Conservation (phyloP, 768 basidiomycete species). For the Russula foetens region DNA sequence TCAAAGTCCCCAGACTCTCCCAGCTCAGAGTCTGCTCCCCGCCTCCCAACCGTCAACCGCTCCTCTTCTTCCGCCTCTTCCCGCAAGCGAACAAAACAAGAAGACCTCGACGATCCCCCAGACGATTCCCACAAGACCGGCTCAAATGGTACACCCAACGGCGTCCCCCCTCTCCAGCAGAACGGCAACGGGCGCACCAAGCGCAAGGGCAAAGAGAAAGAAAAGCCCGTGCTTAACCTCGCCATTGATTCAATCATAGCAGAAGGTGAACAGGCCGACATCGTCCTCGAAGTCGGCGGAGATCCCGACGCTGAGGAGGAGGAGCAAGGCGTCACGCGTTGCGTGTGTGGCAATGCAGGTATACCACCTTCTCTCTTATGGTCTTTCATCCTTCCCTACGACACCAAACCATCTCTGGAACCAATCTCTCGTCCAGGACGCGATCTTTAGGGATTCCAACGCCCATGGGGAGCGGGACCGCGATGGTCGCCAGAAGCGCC, state of each 20-base stretch:
- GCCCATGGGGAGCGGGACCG: not conserved
- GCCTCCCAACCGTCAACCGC: constrained; percentile 23
- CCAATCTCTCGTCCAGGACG: constrained; percentile 2
- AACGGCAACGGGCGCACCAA: constrained; percentile 39
- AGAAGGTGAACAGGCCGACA: constrained; percentile 25
- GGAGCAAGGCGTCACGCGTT: constrained; percentile 63
- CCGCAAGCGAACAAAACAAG: constrained; percentile 58
- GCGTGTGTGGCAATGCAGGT: constrained; percentile 81
- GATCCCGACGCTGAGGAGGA: constrained; percentile 41
- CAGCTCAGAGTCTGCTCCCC: constrained; percentile 36
- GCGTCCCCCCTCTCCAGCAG: constrained; percentile 14
- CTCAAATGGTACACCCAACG: constrained; percentile 26
- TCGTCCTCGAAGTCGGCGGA: constrained; percentile 27
- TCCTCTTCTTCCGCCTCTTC: constrained; percentile 24
- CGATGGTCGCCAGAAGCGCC: constrained; percentile 3
- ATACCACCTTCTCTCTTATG: constrained; percentile 25
- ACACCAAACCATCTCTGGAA: not conserved
- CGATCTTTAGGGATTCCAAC: not conserved
- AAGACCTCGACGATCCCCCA: constrained; percentile 58
- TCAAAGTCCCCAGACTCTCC: constrained; percentile 72
- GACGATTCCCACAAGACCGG: constrained; percentile 45
- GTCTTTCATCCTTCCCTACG: constrained; percentile 1
- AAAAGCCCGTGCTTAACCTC: constrained; percentile 28
- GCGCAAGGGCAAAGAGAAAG: constrained; percentile 62
- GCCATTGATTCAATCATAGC: constrained; percentile 25